A percentile compares a stretch with the other conserved stretches of the same genome.
phyloP scores from a whole-genome alignment of 805 yeast genomes.

The Monosporozyma unispora region DNA sequence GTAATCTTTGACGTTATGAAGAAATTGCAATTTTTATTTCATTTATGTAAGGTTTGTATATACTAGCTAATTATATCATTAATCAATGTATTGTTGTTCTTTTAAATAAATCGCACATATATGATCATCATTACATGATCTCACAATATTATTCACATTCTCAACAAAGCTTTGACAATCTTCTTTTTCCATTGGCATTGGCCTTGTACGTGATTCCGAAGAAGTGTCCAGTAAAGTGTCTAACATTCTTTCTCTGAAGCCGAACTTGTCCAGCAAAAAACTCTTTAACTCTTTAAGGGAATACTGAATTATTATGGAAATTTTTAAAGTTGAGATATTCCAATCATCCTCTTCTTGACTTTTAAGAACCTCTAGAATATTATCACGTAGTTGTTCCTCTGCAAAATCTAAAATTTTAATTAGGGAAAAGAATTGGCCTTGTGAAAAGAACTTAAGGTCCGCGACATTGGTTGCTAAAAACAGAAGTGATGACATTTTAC shows the following conservation, averaged over 20 bases:
- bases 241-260: constrained; percentile 4
- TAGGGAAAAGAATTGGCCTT: constrained; percentile 15
- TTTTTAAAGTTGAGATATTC: background rate
- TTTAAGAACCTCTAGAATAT: constrained; percentile 12
- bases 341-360: background rate
- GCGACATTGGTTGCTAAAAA: constrained; percentile 19
- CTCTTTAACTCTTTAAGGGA: constrained; percentile 9
- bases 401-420: constrained; percentile 14
- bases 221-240: background rate
- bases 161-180: background rate
- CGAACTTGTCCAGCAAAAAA: constrained; percentile 10
- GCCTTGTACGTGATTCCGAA: background rate
- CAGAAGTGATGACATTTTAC: constrained; percentile 11
- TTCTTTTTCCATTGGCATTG: background rate
- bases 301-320: constrained; percentile 9
- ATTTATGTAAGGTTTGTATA: too few relatives aligned
- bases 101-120: constrained; percentile 1
- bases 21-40: too few relatives aligned
- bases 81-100: constrained; percentile 4
- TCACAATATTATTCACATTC: background rate
- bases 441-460: constrained; percentile 12
- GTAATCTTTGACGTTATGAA: too few relatives aligned
- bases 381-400: constrained; percentile 21
- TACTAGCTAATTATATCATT: background rate
- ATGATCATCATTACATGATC: background rate